Percentiles rank a stretch among this genome's conserved stretches.
Evolutionary conservation across 495 filamentous ascomycete species (phyloP).

Genomic region (Aspergillus diversus): DNA sequence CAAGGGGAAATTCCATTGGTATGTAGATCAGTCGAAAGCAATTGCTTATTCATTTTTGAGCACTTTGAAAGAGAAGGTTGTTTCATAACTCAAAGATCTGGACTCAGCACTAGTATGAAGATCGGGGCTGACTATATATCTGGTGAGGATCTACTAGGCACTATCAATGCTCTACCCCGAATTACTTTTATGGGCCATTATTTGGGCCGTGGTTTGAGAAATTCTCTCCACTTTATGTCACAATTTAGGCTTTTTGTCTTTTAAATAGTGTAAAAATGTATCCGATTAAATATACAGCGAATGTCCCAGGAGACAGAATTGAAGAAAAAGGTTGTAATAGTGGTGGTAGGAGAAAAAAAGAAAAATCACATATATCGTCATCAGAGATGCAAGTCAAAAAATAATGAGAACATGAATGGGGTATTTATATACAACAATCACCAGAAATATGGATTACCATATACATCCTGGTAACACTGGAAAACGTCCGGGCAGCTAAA

Average conservation of each 20-base stretch:
- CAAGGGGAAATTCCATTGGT: too few relatives aligned
- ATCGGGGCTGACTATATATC: too few relatives aligned
- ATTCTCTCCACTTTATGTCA: not conserved
- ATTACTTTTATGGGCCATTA: too few relatives aligned
- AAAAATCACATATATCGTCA: conserved; percentile 20
- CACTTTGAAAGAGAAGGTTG: too few relatives aligned
- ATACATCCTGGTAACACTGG: conserved; percentile 53
- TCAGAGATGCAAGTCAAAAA: conserved; percentile 9
- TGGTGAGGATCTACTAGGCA: too few relatives aligned
- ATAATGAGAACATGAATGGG: not conserved
- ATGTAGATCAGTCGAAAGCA: too few relatives aligned
- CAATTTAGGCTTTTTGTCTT: not conserved
- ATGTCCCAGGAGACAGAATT: not conserved
- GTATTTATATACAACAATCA: conserved; percentile 25
- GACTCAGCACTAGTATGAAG: too few relatives aligned
- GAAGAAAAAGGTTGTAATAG: not conserved
- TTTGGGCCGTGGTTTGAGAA: too few relatives aligned
- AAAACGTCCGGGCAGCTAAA: conserved; percentile 48
- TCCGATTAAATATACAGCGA: not conserved
- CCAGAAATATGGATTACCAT: conserved; percentile 38
- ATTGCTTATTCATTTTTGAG: too few relatives aligned
- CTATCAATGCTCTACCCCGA: too few relatives aligned
- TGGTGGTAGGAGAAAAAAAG: conserved; percentile 7
- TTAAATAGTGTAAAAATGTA: not conserved
- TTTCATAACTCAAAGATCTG: too few relatives aligned